These are phyloP conservation scores for Globisporangium solare DNA, from an alignment of 352 stramenopile species.

Conservation along the genomic window DNA sequence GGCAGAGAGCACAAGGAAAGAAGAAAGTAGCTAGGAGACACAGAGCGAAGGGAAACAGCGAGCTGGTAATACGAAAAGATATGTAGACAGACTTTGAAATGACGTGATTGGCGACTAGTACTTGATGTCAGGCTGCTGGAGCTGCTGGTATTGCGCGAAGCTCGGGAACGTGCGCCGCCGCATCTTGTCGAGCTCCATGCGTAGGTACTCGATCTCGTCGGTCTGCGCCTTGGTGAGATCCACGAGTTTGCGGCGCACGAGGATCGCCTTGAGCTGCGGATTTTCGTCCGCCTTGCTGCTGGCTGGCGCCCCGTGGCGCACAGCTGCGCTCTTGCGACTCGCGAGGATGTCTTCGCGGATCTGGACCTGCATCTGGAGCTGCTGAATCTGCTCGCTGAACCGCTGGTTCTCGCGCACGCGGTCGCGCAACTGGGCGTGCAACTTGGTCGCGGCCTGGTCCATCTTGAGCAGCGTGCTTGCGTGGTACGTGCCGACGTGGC, in stretches of 20 bases:
- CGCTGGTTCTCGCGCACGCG: conserved; percentile 75
- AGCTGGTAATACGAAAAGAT: background rate
- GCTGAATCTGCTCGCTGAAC: conserved; percentile 68
- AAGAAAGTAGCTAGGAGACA: background rate
- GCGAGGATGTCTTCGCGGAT: conserved; percentile 86
- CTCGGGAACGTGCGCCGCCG: conserved; percentile 90
- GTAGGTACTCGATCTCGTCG: conserved; percentile 88
- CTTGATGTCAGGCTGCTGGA: conserved; percentile 21
- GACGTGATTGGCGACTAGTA: background rate
- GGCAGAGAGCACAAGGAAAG: background rate
- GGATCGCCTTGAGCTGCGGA: conserved; percentile 81
- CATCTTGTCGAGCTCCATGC: conserved; percentile 88
- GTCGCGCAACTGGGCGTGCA: conserved; percentile 62
- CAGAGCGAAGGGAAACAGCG: background rate
- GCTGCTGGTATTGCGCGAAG: conserved; percentile 64
- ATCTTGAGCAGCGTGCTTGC: conserved; percentile 62
- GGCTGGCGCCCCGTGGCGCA: conserved; percentile 19
- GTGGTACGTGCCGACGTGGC: conserved; percentile 57
- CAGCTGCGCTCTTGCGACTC: conserved; percentile 52
- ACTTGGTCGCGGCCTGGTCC: conserved; percentile 35
- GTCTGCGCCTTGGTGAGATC: conserved; percentile 88
- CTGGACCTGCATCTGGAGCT: conserved; percentile 81
- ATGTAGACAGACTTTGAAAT: background rate
- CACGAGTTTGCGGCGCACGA: conserved; percentile 83
- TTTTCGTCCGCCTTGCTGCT: conserved; percentile 17